Conservation (phyloP, 1,139 yeast genomes). For the Zygosaccharomyces pseudobailii region DNA sequence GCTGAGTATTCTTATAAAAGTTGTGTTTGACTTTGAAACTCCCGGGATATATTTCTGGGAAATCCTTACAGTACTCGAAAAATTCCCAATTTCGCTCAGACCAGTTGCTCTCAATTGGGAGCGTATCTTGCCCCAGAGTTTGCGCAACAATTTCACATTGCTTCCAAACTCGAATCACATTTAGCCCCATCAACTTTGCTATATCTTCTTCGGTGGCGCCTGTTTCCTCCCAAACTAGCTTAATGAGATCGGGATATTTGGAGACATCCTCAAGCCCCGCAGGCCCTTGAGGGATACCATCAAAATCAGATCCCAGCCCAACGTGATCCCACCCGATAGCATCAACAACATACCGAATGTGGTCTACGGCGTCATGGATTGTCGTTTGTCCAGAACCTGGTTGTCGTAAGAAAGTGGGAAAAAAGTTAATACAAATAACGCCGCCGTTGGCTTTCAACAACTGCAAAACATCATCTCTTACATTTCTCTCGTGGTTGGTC, state of each 20-base stretch:
- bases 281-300: conserved; percentile 48
- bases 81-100: conserved; percentile 41
- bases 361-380: conserved; percentile 49
- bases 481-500: conserved; percentile 44
- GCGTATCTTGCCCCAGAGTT: conserved; percentile 18
- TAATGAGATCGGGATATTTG: conserved; percentile 47
- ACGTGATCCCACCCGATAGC: conserved; percentile 52
- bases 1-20: background rate
- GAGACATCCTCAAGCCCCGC: conserved; percentile 50
- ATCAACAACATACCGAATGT: conserved; percentile 41
- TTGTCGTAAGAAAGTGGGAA: conserved; percentile 40
- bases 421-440: conserved; percentile 47
- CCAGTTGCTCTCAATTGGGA: conserved; percentile 43
- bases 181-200: conserved; percentile 44
- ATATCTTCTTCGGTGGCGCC: conserved; percentile 44
- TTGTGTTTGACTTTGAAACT: conserved; percentile 16
- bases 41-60: conserved; percentile 42
- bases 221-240: conserved; percentile 38
- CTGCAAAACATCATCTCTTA: conserved; percentile 35
- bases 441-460: conserved; percentile 42
- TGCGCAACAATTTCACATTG: conserved; percentile 39
- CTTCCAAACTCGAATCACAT: conserved; percentile 48
- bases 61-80: conserved; percentile 32
- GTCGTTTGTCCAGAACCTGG: conserved; percentile 31
- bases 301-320: conserved; percentile 52